These are phyloP conservation scores for Xylariaceae sp. DNA, from an alignment of 2,329 filamentous ascomycete species.

Conservation along the genomic window DNA sequence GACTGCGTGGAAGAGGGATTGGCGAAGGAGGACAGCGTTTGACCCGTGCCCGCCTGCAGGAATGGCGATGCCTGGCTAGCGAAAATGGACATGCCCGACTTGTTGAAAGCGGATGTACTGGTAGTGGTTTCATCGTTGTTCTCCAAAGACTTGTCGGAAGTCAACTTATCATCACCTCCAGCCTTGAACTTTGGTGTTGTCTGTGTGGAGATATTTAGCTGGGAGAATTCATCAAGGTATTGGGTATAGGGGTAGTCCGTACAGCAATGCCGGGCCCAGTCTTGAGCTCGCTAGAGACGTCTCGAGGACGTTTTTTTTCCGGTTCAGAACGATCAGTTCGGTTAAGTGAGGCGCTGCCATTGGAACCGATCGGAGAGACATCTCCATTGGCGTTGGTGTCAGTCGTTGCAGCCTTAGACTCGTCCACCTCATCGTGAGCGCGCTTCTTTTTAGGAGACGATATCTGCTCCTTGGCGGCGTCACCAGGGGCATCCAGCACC, in stretches of 20 bases:
- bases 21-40: slow-evolving; percentile 42
- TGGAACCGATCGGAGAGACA: slow-evolving; percentile 41
- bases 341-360: slow-evolving; percentile 39
- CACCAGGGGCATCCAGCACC: slow-evolving; percentile 29
- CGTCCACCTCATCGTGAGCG: slow-evolving; percentile 55
- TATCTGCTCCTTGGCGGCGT: slow-evolving; percentile 47
- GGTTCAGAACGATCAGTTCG: slow-evolving; percentile 54
- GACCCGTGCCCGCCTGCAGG: slow-evolving; percentile 26
- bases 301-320: slow-evolving; percentile 62
- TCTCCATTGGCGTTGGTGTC: slow-evolving; percentile 33
- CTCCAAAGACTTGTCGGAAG: slow-evolving; percentile 19
- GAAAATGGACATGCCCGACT: slow-evolving; percentile 54
- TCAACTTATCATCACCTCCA: slow-evolving; percentile 12
- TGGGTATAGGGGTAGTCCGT: slow-evolving; percentile 20
- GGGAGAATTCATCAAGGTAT: background rate
- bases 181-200: slow-evolving; percentile 13
- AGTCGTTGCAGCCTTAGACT: slow-evolving; percentile 39
- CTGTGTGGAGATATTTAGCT: slow-evolving; percentile 14
- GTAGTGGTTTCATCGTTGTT: slow-evolving; percentile 28
- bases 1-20: slow-evolving; percentile 41
- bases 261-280: slow-evolving; percentile 34
- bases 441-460: slow-evolving; percentile 65
- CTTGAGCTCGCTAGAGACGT: slow-evolving; percentile 42
- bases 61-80: slow-evolving; percentile 56
- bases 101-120: slow-evolving; percentile 58